Base-by-base conservation (phyloP, 495 filamentous ascomycete genomes). In the Mytilinidion resinicola region DNA sequence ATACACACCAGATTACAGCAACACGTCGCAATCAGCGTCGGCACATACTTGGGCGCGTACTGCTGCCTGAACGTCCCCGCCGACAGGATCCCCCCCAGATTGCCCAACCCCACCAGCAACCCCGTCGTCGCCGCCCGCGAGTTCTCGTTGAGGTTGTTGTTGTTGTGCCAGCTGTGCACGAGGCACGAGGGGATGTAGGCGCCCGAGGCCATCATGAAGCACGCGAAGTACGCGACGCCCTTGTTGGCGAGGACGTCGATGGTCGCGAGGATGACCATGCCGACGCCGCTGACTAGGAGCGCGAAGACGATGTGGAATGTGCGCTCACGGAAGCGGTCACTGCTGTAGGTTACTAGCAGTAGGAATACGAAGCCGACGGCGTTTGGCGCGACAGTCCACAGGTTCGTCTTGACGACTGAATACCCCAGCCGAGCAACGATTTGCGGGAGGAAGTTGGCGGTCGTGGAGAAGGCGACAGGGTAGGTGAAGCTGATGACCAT, bases 71-170 rank as follows among this genome's bases (percentile, higher is more conserved):
- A 61, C 35, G 48, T 51, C n/a, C 34, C 53, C 34, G 53, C 53
- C 10, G 46, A 51, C 8, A 61, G 35, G 46, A 61, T 61, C 17
- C 53, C 53, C 2, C 59, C 59, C 1, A 62, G 41, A 33, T 60
- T 54, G 11, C 56, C 51, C 30, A 53, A 41, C 19, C 65, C 36
- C 17, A 65, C 59, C 7, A 65, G 69, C 62, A 76, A 66, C 0
- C 75, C 74, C 1, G 73, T 73, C 41, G 70, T 73, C 8, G 70
- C 73, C 3, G 74, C 74, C 0, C 74, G 70, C 0, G 62, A 51
- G 37, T 62, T 65, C 51, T 65, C 62, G 21, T 58, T 52, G 11
- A 54, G 54, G n/a, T 59, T 65, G 53, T 62, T 67, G 46, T 62
- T 62, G 49, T 65, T 62, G 56, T 65, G 65, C 65, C 65, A 67